Base-by-base conservation (phyloP, 495 filamentous ascomycete species). In the Zalerion maritima region DNA sequence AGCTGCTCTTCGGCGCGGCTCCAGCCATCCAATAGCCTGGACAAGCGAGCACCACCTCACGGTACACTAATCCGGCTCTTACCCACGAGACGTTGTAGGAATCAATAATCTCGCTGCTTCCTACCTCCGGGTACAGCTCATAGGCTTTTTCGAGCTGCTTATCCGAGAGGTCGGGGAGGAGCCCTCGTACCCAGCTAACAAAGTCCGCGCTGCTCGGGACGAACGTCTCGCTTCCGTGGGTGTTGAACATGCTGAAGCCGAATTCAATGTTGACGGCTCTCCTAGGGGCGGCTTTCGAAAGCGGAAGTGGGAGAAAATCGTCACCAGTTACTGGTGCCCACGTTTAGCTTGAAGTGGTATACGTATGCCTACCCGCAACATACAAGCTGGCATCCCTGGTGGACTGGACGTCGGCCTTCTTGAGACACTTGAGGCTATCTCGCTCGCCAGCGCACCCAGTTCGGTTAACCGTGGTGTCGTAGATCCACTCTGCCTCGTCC, bases 291-390 rank as follows among this genome's bases (percentile, higher is more conserved):
- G 66, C 61, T 5, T 57, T 32, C 5, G 57, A 58, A 4, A 75
- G 52, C 1, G 54, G 41, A 35, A 58, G 40, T 2, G 29, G 45
- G 13, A 77, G 46, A 34, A 73, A 74, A 2, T 34, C 43, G n/a
- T 50, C 62, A 33, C 73, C 68, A 34, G 73, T 62, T 18, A 75
- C 71, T 2, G 71, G 69, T 0, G 62, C 67, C 69, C 66, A 73
- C 1, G 62, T 69, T 38, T 65, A 73, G 0, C 58, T 63, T 11
- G 43, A 53, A 0, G 67, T 66, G 10, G 46, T 68, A 40, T 64
- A 73, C 1, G 50, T 64, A 39, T 68, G 54, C 31, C 45, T 53
- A 2, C 40, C 44, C 26, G 50, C 50, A 13, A 72, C 58, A 20
- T 47, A 32, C 10, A 64, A 42, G 27, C 43, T 63, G 1, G 63